phyloP scores from a whole-genome alignment of 169 alveolate species.

The Babesia sp. region DNA sequence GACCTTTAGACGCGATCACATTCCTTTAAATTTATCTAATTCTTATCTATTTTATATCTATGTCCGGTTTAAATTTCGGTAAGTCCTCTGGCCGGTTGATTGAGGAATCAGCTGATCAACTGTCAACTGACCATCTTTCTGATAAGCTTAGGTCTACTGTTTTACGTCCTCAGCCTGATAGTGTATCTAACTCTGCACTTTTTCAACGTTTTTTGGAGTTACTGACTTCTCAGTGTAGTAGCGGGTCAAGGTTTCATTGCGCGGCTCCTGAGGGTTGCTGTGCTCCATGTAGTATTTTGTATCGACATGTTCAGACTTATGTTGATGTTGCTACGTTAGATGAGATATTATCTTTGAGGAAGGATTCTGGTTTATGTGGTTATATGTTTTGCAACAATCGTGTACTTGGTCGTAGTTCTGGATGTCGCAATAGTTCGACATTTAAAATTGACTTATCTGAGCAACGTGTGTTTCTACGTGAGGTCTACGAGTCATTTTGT shows the following conservation, averaged over 20 bases:
- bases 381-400: conserved; percentile 49
- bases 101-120: background rate
- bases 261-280: conserved; percentile 26
- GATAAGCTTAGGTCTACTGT: background rate
- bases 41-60: background rate
- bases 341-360: conserved; percentile 20
- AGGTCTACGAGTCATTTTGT: conserved; percentile 61
- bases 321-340: conserved; percentile 63
- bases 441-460: conserved; percentile 50
- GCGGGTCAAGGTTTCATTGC: conserved; percentile 53
- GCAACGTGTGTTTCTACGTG: conserved; percentile 35
- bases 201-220: conserved; percentile 35
- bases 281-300: conserved; percentile 41
- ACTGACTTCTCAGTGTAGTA: conserved; percentile 18
- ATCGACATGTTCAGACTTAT: conserved; percentile 34
- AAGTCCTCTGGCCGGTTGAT: background rate
- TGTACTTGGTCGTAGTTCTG: background rate
- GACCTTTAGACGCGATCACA: conserved; percentile 44
- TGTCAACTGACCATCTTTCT: conserved; percentile 10
- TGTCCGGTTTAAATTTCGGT: background rate
- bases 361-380: conserved; percentile 34
- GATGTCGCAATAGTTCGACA: conserved; percentile 12
- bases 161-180: conserved; percentile 1
- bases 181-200: conserved; percentile 8
- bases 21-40: background rate